Percentiles rank a stretch among this genome's conserved stretches.
Evolutionary conservation across 106 monocot genomes (phyloP).

Genomic region (Dendrobium catenatum): DNA sequence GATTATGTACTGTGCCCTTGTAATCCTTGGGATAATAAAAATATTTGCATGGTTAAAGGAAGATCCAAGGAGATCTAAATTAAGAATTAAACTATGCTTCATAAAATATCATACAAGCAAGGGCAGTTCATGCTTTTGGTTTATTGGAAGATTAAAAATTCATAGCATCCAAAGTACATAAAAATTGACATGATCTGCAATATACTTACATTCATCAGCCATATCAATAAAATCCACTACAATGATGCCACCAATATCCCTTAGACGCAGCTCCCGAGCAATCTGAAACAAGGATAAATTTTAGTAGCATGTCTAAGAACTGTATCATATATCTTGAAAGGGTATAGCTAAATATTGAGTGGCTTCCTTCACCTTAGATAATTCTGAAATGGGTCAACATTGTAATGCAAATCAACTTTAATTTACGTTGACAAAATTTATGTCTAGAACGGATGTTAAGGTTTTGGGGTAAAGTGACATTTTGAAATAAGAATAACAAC

Average conservation of each 20-base stretch:
- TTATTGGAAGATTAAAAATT: too few species aligned
- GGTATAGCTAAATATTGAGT: not conserved
- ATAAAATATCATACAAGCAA: not conserved
- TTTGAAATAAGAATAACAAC: too few species aligned
- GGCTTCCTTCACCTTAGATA: too few species aligned
- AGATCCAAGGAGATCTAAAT: not conserved
- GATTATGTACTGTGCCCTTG: not conserved
- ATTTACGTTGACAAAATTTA: not conserved
- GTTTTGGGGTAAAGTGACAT: too few species aligned
- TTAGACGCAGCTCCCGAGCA: constrained; percentile 80
- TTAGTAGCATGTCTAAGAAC: not conserved
- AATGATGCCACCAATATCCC: constrained; percentile 97
- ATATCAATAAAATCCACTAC: constrained; percentile 96
- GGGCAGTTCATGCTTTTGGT: not conserved
- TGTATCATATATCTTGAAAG: not conserved
- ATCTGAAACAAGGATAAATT: constrained; percentile 41
- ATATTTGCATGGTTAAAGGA: not conserved
- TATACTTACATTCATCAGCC: constrained; percentile 84
- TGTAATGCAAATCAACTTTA: not conserved
- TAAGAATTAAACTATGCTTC: constrained; percentile 1
- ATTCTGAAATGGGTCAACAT: not conserved
- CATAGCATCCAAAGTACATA: too few species aligned
- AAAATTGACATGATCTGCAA: not conserved
- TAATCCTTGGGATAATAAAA: not conserved
- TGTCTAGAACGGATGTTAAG: too few species aligned